Evolutionary conservation across 2,329 filamentous ascomycete genomes (phyloP).

Genomic region (Fusarium solani-melongenae): DNA sequence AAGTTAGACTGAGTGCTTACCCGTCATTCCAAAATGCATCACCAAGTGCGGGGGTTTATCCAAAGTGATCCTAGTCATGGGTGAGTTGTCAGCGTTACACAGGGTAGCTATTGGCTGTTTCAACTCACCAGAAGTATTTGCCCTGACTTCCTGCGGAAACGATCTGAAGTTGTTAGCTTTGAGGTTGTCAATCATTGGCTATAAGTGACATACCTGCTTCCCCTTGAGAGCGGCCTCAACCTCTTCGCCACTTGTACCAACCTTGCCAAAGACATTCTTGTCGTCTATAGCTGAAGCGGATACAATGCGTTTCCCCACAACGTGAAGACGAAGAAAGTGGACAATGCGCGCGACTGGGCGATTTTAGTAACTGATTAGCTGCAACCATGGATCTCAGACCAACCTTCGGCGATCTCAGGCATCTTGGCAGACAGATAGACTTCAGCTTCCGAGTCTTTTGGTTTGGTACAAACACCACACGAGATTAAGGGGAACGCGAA

Average conservation of each 20-base stretch:
- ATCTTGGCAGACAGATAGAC: conserved; percentile 50
- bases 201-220: conserved; percentile 63
- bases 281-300: conserved; percentile 81
- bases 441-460: neutral
- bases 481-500: neutral
- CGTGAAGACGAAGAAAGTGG: conserved; percentile 82
- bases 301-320: conserved; percentile 85
- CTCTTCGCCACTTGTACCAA: conserved; percentile 79
- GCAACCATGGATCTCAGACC: conserved; percentile 12
- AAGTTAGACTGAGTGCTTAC: conserved; percentile 44
- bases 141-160: conserved; percentile 83
- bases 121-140: conserved; percentile 88
- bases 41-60: conserved; percentile 86
- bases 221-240: conserved; percentile 80
- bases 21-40: conserved; percentile 86
- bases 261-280: conserved; percentile 89
- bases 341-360: conserved; percentile 82
- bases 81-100: neutral
- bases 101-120: conserved; percentile 22
- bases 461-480: neutral
- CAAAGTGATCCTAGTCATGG: conserved; percentile 59
- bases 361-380: conserved; percentile 3
- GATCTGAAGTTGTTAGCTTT: conserved; percentile 52
- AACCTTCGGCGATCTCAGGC: conserved; percentile 73
- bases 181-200: neutral